Evolutionary conservation across 2,329 filamentous ascomycete genomes (phyloP).

Genomic region (Fusarium robinianum): DNA sequence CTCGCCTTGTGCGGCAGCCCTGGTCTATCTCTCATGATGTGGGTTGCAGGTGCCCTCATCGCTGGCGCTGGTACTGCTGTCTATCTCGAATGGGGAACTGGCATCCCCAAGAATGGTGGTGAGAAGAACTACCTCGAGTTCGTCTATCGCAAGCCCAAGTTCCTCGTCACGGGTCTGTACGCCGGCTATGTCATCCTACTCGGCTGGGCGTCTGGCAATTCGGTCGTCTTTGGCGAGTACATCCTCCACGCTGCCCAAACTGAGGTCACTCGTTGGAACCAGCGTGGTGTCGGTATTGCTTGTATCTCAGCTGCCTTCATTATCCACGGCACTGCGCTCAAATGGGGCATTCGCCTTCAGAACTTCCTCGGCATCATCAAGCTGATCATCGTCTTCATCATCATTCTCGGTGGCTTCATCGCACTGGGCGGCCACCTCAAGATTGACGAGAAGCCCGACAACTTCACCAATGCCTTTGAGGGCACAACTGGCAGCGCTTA

Average conservation of each 20-base stretch:
- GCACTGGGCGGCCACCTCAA: slow-evolving; percentile 65
- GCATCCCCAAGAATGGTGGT: slow-evolving; percentile 66
- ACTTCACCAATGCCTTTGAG: slow-evolving; percentile 66
- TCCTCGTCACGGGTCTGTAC: slow-evolving; percentile 65
- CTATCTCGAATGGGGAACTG: slow-evolving; percentile 69
- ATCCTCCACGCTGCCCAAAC: slow-evolving; percentile 67
- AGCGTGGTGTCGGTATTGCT: slow-evolving; percentile 67
- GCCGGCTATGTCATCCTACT: slow-evolving; percentile 65
- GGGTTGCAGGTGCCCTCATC: slow-evolving; percentile 65
- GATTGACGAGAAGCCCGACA: slow-evolving; percentile 62
- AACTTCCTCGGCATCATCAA: slow-evolving; percentile 70
- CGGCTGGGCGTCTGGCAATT: slow-evolving; percentile 69
- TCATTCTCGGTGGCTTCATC: slow-evolving; percentile 65
- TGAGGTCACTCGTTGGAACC: slow-evolving; percentile 68
- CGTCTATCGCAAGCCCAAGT: slow-evolving; percentile 63
- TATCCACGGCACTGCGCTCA: slow-evolving; percentile 66
- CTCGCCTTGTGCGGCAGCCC: slow-evolving; percentile 61
- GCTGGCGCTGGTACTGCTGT: slow-evolving; percentile 65
- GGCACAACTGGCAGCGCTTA: slow-evolving; percentile 70
- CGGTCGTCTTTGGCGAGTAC: slow-evolving; percentile 72
- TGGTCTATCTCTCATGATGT: slow-evolving; percentile 66
- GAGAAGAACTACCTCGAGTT: slow-evolving; percentile 72
- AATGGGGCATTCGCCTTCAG: slow-evolving; percentile 69
- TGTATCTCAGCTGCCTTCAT: slow-evolving; percentile 68
- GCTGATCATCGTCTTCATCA: slow-evolving; percentile 66